Conservation (phyloP, 129 eudicot genomes). For the Escallonia herrerae region DNA sequence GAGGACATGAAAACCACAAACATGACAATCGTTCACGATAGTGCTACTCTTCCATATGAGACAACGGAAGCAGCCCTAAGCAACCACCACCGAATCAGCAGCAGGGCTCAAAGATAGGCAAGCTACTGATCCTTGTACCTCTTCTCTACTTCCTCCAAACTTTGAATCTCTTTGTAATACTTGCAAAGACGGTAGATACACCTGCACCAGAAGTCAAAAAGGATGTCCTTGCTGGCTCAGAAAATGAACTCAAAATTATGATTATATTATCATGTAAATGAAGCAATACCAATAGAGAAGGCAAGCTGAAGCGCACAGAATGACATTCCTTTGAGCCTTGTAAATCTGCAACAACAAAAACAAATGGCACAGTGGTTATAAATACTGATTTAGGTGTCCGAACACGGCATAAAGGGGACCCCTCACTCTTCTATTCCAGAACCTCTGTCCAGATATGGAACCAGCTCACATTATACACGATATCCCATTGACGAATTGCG, state of each 20-base stretch:
- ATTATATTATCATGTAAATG: not conserved
- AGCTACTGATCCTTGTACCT: conserved; percentile 71
- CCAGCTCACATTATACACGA: too few species aligned
- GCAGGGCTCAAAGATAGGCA: too few species aligned
- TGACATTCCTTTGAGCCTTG: conserved; percentile 23
- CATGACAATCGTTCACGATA: too few species aligned
- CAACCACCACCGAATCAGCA: too few species aligned
- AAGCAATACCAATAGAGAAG: conserved; percentile 13
- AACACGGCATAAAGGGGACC: too few species aligned
- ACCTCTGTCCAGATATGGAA: too few species aligned
- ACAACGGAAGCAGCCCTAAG: too few species aligned
- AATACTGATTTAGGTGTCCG: not conserved
- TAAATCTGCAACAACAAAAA: conserved; percentile 15
- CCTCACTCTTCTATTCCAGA: too few species aligned
- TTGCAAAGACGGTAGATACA: conserved; percentile 75
- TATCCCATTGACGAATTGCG: too few species aligned
- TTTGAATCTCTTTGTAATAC: conserved; percentile 62
- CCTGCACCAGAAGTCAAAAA: conserved; percentile 33
- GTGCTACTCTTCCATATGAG: too few species aligned
- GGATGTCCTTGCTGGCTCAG: not conserved
- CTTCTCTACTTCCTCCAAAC: conserved; percentile 85
- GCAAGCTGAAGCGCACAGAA: conserved; percentile 24
- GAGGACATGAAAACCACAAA: too few species aligned
- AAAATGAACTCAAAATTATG: not conserved
- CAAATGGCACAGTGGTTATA: not conserved